phyloP scores from a whole-genome alignment of 805 yeast species.

The Kazachstania bromeliacearum region DNA sequence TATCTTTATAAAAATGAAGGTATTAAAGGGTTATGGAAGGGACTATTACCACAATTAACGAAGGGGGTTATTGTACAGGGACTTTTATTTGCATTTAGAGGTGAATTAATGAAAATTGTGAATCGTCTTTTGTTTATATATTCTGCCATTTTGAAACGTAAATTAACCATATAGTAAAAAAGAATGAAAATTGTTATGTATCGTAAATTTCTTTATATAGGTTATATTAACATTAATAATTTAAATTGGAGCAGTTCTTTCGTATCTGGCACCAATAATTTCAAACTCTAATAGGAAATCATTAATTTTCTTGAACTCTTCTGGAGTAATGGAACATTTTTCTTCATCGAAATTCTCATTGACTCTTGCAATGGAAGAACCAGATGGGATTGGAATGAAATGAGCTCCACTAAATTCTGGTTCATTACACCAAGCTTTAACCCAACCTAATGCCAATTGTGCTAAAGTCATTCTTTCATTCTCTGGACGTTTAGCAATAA shows the following conservation, averaged over 20 bases:
- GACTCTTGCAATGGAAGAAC: slow-evolving; percentile 49
- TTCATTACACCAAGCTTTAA: slow-evolving; percentile 34
- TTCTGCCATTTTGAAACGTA: slow-evolving; percentile 3
- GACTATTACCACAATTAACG: slow-evolving; percentile 66
- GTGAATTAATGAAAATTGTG: slow-evolving; percentile 38
- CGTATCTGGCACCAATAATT: slow-evolving; percentile 49
- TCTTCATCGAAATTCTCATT: slow-evolving; percentile 44
- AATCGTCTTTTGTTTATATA: slow-evolving; percentile 5
- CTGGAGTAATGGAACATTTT: slow-evolving; percentile 39
- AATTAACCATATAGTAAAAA: background rate
- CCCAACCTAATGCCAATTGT: slow-evolving; percentile 65
- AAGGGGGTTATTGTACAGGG: slow-evolving; percentile 85
- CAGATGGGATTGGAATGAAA: slow-evolving; percentile 74
- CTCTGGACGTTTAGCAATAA: slow-evolving; percentile 43
- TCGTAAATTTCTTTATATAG: background rate
- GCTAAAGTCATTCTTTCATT: slow-evolving; percentile 41
- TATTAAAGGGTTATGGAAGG: slow-evolving; percentile 60
- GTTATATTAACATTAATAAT: background rate
- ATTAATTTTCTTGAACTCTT: slow-evolving; percentile 46
- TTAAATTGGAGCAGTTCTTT: slow-evolving; percentile 4
- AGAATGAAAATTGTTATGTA: background rate
- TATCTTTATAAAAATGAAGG: slow-evolving; percentile 61
- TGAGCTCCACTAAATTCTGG: slow-evolving; percentile 34
- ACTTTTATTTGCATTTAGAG: slow-evolving; percentile 70
- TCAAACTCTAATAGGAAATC: slow-evolving; percentile 34